phyloP scores from a whole-genome alignment of 768 basidiomycete species.

The Phallus indusiatus region DNA sequence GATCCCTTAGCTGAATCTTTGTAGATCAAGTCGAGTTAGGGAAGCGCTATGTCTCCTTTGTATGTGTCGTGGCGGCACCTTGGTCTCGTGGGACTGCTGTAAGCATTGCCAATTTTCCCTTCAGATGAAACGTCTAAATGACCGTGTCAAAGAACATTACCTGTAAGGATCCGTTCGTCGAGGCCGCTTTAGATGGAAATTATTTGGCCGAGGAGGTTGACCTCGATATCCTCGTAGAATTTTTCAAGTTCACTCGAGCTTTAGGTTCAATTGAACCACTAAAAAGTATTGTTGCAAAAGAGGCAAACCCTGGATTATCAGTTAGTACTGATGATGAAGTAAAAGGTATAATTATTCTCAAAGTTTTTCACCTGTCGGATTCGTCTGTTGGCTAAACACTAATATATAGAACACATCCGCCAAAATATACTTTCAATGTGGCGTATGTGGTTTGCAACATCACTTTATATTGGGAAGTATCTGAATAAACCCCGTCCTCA shows the following conservation, averaged over 20 bases:
- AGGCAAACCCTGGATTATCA: slow-evolving; percentile 27
- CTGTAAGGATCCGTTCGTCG: slow-evolving; percentile 23
- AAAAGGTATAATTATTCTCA: slow-evolving; percentile 17
- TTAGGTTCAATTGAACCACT: slow-evolving; percentile 23
- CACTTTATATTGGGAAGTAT: background rate
- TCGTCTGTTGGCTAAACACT: slow-evolving; percentile 11
- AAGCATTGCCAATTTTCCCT: slow-evolving; percentile 13
- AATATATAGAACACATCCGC: slow-evolving; percentile 18
- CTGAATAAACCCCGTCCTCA: slow-evolving; percentile 12
- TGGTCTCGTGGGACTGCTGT: slow-evolving; percentile 38
- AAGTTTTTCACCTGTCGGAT: too few relatives aligned
- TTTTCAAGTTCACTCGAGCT: slow-evolving; percentile 22
- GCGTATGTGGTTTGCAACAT: slow-evolving; percentile 12
- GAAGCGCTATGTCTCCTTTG: slow-evolving; percentile 34
- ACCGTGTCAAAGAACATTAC: slow-evolving; percentile 10
- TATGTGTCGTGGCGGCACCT: slow-evolving; percentile 29
- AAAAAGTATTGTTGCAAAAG: slow-evolving; percentile 20
- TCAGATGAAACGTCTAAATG: background rate
- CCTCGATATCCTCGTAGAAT: slow-evolving; percentile 25
- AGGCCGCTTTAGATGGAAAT: slow-evolving; percentile 31
- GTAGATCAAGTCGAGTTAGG: slow-evolving; percentile 20
- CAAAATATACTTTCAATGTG: slow-evolving; percentile 13
- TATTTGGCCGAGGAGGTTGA: slow-evolving; percentile 27
- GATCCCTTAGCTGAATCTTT: background rate
- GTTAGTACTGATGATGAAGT: slow-evolving; percentile 26